Percentiles rank a stretch among this genome's conserved stretches.
phyloP scores from a whole-genome alignment of 2,329 filamentous ascomycete genomes.

The Clonostachys solani region DNA sequence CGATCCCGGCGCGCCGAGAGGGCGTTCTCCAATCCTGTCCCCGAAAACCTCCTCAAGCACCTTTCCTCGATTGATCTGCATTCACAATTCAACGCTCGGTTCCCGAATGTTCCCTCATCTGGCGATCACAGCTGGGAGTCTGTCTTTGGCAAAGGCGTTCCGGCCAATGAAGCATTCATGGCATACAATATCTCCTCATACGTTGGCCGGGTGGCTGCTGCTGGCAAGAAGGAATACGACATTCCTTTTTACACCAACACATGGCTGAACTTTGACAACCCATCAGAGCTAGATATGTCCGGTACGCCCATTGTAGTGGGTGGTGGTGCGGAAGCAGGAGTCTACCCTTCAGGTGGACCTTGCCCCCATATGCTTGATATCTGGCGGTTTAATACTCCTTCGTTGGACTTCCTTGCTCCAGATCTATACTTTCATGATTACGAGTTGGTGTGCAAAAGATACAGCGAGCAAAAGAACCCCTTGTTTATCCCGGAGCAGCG shows the following conservation, averaged over 20 bases:
- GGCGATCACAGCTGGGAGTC: constrained; percentile 20
- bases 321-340: constrained; percentile 25
- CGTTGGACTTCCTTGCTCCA: constrained; percentile 39
- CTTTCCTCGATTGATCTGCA: constrained; percentile 12
- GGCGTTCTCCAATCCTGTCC: constrained; percentile 27
- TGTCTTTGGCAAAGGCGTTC: constrained; percentile 19
- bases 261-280: constrained; percentile 24
- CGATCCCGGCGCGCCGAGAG: constrained; percentile 31
- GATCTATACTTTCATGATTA: constrained; percentile 46
- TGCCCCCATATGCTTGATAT: constrained; percentile 26
- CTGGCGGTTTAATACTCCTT: constrained; percentile 31
- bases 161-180: constrained; percentile 29
- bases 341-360: constrained; percentile 29
- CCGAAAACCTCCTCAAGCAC: constrained; percentile 15
- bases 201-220: constrained; percentile 23
- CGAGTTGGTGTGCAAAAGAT: constrained; percentile 33
- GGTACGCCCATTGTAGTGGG: constrained; percentile 23
- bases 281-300: constrained; percentile 19
- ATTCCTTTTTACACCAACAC: constrained; percentile 28
- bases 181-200: constrained; percentile 24
- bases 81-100: constrained; percentile 10
- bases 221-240: constrained; percentile 22
- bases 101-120: constrained; percentile 12
- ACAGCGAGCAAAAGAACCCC: constrained; percentile 27
- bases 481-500: constrained; percentile 49